A percentile compares a stretch with the other conserved stretches of the same genome.
phyloP scores from a whole-genome alignment of 371 early-diverging fungal genomes.

The Nematocida sp. region DNA sequence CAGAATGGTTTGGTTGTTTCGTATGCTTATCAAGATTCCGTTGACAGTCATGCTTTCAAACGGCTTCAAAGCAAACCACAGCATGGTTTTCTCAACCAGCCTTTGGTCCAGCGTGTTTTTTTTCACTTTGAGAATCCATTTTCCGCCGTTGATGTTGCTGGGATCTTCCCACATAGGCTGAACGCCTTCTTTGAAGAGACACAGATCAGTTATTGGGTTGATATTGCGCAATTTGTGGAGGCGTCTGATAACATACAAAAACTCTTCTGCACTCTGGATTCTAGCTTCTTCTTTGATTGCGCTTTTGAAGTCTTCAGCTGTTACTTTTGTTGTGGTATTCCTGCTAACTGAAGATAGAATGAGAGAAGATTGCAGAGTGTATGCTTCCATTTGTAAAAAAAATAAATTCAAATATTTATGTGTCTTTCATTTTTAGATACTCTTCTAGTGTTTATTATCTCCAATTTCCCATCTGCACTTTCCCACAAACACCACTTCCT shows the following conservation, averaged over 20 bases:
- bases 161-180: conserved; percentile 91
- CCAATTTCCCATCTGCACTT: not conserved
- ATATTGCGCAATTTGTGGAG: conserved; percentile 69
- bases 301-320: conserved; percentile 37
- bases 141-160: conserved; percentile 81
- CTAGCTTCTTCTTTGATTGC: conserved; percentile 34
- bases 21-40: conserved; percentile 60
- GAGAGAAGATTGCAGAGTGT: no score
- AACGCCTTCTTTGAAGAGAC: conserved; percentile 83
- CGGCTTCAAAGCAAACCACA: conserved; percentile 46
- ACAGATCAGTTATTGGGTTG: conserved; percentile 80
- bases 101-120: conserved; percentile 77
- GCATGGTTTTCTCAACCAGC: conserved; percentile 67
- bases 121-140: conserved; percentile 85
- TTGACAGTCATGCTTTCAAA: conserved; percentile 60
- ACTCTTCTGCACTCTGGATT: conserved; percentile 21
- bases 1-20: conserved; percentile 57
- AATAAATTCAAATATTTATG: not conserved
- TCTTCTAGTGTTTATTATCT: not conserved
- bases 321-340: not conserved
- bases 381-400: conserved; percentile 4
- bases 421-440: no score
- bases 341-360: conserved; percentile 36
- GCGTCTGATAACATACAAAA: conserved; percentile 25
- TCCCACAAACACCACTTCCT: no score